Evolutionary conservation across 352 stramenopile species (phyloP).

Genomic region (Phytopythium aichiense): DNA sequence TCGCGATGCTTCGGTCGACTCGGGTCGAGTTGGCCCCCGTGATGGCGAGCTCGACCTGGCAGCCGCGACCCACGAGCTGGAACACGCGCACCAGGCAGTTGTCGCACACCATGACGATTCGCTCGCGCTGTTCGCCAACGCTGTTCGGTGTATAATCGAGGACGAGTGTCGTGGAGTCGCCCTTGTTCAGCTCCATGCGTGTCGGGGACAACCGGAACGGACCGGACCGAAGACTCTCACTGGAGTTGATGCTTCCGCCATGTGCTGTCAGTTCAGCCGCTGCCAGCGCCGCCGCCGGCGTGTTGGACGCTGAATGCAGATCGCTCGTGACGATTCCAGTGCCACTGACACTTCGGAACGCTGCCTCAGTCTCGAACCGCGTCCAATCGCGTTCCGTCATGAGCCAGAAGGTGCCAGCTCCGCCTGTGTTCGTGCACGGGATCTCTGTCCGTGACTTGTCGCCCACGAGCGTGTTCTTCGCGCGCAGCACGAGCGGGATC

Average conservation of each 20-base stretch:
- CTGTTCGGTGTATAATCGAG: slow-evolving; percentile 52
- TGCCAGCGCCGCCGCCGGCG: neutral
- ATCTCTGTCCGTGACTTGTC: slow-evolving; percentile 38
- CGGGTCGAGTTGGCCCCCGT: slow-evolving; percentile 34
- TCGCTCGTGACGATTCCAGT: neutral
- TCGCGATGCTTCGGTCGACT: slow-evolving; percentile 38
- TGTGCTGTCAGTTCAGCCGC: slow-evolving; percentile 6
- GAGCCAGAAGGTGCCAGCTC: slow-evolving; percentile 66
- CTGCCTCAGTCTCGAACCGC: slow-evolving; percentile 23
- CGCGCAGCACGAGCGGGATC: slow-evolving; percentile 50
- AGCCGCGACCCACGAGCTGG: slow-evolving; percentile 59
- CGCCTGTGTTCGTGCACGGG: slow-evolving; percentile 55
- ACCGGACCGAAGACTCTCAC: slow-evolving; percentile 17
- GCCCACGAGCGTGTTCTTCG: slow-evolving; percentile 64
- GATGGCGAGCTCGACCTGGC: slow-evolving; percentile 58
- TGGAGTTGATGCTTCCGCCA: neutral
- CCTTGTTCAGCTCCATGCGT: slow-evolving; percentile 43
- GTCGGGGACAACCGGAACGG: slow-evolving; percentile 56
- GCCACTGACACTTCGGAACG: neutral
- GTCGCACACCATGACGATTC: slow-evolving; percentile 80
- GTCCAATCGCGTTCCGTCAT: slow-evolving; percentile 53
- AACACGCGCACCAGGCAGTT: slow-evolving; percentile 79
- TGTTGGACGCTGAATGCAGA: neutral
- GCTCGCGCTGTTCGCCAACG: slow-evolving; percentile 53
- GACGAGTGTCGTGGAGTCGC: slow-evolving; percentile 34